Conservation (phyloP, 1,284 basidiomycete species). For the Blastosporella zonata region DNA sequence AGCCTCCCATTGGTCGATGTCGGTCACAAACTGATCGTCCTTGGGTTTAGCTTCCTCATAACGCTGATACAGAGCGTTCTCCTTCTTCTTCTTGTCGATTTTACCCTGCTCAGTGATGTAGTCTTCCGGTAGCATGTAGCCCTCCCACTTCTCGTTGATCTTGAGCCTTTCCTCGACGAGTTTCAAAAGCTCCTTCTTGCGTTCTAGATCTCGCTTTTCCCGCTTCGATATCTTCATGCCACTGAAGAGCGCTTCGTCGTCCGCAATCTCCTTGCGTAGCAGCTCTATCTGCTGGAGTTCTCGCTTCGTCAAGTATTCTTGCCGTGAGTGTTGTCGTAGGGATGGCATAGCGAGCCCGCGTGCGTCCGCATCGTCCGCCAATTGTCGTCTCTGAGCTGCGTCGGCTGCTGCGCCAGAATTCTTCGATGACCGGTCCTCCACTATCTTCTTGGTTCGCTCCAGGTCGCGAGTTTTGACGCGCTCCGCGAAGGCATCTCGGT, state of each 20-base stretch:
- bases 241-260: constrained; percentile 85
- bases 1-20: constrained; percentile 96
- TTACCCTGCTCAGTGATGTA: constrained; percentile 99
- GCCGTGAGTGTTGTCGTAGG: constrained; percentile 81
- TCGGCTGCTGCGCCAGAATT: constrained; percentile 73
- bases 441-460: constrained; percentile 86
- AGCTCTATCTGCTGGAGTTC: constrained; percentile 96
- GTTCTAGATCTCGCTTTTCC: constrained; percentile 80
- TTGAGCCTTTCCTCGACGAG: constrained; percentile 92
- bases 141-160: constrained; percentile 93
- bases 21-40: constrained; percentile 91
- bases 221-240: constrained; percentile 88
- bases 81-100: constrained; percentile 95
- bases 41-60: constrained; percentile 91
- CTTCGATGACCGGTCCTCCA: constrained; percentile 88
- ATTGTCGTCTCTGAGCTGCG: constrained; percentile 72
- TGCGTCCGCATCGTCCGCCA: constrained; percentile 84
- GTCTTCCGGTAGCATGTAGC: constrained; percentile 93
- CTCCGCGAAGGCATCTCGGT: constrained; percentile 92
- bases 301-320: constrained; percentile 95
- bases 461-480: constrained; percentile 83
- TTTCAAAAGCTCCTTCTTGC: constrained; percentile 89
- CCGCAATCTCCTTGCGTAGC: constrained; percentile 87
- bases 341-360: constrained; percentile 80
- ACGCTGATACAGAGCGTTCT: constrained; percentile 89